Evolutionary conservation across 495 filamentous ascomycete genomes (phyloP).

Genomic region (Acidomyces sp.): DNA sequence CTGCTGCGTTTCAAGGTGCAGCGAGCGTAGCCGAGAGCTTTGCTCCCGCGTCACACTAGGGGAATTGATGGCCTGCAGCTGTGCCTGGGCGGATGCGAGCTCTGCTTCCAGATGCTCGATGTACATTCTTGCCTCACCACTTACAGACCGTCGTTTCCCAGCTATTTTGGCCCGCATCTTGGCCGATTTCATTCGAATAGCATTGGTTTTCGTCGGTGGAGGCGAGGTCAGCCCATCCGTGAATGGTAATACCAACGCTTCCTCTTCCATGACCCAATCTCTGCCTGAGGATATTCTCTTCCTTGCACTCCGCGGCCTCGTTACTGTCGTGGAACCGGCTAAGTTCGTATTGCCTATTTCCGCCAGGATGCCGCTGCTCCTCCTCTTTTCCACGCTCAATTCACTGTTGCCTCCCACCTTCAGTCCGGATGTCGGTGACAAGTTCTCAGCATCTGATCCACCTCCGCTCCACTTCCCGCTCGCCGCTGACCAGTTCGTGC

Average conservation of each 20-base stretch:
- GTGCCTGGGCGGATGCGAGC: constrained; percentile 14
- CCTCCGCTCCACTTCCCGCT: not conserved
- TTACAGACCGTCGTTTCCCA: constrained; percentile 8
- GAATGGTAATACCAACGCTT: not conserved
- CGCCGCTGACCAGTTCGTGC: constrained; percentile 5
- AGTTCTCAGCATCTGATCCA: constrained; percentile 14
- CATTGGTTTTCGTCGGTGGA: constrained; percentile 1
- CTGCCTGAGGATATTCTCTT: not conserved
- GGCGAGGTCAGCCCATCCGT: constrained; percentile 1
- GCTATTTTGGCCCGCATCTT: constrained; percentile 5
- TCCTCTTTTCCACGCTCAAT: constrained; percentile 6
- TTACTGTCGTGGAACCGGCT: constrained; percentile 4
- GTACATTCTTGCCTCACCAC: constrained; percentile 18
- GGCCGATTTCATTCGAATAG: constrained; percentile 3
- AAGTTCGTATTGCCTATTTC: constrained; percentile 10
- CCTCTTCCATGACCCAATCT: not conserved
- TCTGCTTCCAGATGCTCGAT: constrained; percentile 21
- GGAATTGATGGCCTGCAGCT: constrained; percentile 15
- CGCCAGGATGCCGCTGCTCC: constrained; percentile 8
- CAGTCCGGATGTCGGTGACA: not conserved
- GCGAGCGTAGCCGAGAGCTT: constrained; percentile 9
- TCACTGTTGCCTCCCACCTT: not conserved
- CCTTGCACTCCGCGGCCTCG: constrained; percentile 6
- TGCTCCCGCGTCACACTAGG: constrained; percentile 18
- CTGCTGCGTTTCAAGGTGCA: constrained; percentile 14